Conservation (phyloP, 345 rosid species). For the Cardamine resedifolia region DNA sequence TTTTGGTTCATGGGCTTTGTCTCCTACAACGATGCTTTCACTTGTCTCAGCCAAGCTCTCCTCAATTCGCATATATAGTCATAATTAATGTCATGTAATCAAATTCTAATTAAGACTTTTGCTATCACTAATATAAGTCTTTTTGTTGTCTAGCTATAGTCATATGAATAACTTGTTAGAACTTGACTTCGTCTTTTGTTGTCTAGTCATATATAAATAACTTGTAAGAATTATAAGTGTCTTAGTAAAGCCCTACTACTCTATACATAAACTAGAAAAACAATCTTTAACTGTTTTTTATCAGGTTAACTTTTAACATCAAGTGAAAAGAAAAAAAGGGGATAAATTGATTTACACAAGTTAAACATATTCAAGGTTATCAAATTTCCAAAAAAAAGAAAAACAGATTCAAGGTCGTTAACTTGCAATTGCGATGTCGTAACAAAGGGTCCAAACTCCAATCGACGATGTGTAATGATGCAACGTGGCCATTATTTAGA, state of each 20-base stretch:
- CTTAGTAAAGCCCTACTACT: neutral
- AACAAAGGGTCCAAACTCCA: slow-evolving; percentile 28
- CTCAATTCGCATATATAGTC: slow-evolving; percentile 26
- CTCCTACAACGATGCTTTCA: slow-evolving; percentile 72
- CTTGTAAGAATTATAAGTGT: neutral
- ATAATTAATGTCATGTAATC: slow-evolving; percentile 10
- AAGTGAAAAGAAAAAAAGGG: too few relatives aligned
- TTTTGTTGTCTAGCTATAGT: slow-evolving; percentile 1
- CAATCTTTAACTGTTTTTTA: too few relatives aligned
- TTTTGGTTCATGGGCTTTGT: slow-evolving; percentile 89
- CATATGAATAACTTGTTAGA: slow-evolving; percentile 1
- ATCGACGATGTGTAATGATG: neutral
- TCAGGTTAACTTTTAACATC: too few relatives aligned
- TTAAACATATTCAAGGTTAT: neutral
- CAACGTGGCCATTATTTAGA: slow-evolving; percentile 24
- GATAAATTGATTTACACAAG: neutral
- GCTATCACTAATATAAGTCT: neutral
- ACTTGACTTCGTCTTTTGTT: neutral
- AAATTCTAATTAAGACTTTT: neutral
- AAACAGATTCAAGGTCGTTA: too few relatives aligned
- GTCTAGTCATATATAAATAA: too few relatives aligned
- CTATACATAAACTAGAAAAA: neutral
- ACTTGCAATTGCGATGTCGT: slow-evolving; percentile 16
- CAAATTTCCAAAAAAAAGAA: too few relatives aligned
- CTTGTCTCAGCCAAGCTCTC: slow-evolving; percentile 49